phyloP scores from a whole-genome alignment of 2,329 filamentous ascomycete species.

The Phialophora verrucosa region DNA sequence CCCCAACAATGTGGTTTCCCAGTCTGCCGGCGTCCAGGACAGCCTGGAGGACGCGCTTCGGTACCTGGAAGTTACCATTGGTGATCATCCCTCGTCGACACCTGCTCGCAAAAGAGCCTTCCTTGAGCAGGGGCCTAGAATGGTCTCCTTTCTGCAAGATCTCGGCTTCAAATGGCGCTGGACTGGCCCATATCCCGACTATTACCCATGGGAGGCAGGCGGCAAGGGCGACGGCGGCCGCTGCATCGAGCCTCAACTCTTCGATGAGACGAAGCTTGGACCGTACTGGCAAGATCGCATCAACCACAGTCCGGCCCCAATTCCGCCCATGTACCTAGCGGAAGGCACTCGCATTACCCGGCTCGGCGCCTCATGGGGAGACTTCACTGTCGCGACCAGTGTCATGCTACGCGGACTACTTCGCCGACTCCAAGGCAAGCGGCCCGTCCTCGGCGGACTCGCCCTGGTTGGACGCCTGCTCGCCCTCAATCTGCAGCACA shows the following conservation, averaged over 20 bases:
- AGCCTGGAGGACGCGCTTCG: slow-evolving; percentile 9
- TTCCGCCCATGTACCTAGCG: too few relatives aligned
- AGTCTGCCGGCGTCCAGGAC: slow-evolving; percentile 14
- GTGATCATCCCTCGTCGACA: too few relatives aligned
- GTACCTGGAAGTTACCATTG: slow-evolving; percentile 2
- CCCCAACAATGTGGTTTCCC: slow-evolving; percentile 41
- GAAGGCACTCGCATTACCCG: too few relatives aligned
- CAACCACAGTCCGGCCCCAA: too few relatives aligned
- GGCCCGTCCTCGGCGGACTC: slow-evolving; percentile 10
- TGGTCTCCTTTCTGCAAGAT: slow-evolving; percentile 18
- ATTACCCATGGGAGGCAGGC: slow-evolving; percentile 19
- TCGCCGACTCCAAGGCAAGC: too few relatives aligned
- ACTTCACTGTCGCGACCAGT: too few relatives aligned
- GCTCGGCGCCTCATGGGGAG: too few relatives aligned
- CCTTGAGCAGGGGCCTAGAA: slow-evolving; percentile 8
- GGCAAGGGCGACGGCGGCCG: too few relatives aligned
- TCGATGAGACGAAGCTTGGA: too few relatives aligned
- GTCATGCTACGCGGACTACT: too few relatives aligned
- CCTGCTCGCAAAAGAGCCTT: background rate
- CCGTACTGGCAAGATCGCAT: too few relatives aligned
- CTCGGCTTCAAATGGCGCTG: slow-evolving; percentile 11
- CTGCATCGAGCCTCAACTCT: too few relatives aligned
- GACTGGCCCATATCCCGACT: slow-evolving; percentile 24
- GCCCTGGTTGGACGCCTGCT: slow-evolving; percentile 26
- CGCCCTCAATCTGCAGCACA: slow-evolving; percentile 4